Evolutionary conservation across 148 eudicot genomes (phyloP).

Genomic region (Spergularia bocconei): DNA sequence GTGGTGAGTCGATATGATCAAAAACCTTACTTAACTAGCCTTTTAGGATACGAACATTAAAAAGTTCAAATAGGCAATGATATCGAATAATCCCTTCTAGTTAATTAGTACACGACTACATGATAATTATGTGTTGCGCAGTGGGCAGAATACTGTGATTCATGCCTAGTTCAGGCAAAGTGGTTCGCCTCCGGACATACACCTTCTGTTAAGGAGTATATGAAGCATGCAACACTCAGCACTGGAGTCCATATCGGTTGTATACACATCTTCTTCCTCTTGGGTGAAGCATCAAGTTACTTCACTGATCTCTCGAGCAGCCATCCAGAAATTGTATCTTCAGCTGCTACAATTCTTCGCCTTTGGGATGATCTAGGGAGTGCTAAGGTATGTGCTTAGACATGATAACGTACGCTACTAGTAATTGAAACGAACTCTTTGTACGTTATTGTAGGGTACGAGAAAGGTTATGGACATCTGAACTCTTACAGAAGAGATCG

Average conservation of each 20-base stretch:
- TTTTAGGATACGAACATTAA: too few relatives aligned
- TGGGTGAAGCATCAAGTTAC: constrained; percentile 38
- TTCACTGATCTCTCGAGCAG: constrained; percentile 15
- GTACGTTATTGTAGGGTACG: too few relatives aligned
- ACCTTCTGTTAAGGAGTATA: constrained; percentile 49
- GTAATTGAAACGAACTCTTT: too few relatives aligned
- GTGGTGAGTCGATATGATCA: constrained; percentile 30
- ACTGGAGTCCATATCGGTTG: constrained; percentile 45
- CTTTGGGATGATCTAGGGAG: constrained; percentile 72
- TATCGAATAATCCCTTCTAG: too few relatives aligned
- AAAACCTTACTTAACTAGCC: too few relatives aligned
- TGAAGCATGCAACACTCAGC: constrained; percentile 48
- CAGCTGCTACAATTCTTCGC: constrained; percentile 53
- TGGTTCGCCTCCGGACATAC: constrained; percentile 47
- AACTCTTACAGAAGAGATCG: too few relatives aligned
- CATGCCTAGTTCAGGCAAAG: constrained; percentile 63
- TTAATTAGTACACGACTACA: too few relatives aligned
- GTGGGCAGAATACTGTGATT: constrained; percentile 41
- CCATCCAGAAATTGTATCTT: constrained; percentile 29
- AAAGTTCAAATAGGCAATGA: too few relatives aligned
- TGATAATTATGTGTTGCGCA: background rate
- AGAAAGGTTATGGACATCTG: too few relatives aligned
- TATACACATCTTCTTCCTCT: constrained; percentile 42
- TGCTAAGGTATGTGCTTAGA: constrained; percentile 35
- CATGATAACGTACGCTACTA: too few relatives aligned